Evolutionary conservation across 257 asterid species (phyloP).

Genomic region (Fraxinus anomala): DNA sequence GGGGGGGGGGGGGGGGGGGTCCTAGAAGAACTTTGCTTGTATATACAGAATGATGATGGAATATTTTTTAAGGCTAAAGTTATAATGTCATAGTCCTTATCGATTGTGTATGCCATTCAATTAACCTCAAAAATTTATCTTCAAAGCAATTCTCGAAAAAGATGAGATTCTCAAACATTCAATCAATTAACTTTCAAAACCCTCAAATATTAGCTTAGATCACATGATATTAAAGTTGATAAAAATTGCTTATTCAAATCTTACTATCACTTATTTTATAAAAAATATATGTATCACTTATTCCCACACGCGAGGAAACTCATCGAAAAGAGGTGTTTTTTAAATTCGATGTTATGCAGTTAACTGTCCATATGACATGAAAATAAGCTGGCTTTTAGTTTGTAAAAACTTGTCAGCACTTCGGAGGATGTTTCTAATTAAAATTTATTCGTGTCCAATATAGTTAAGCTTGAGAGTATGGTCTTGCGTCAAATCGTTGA

Average conservation of each 20-base stretch:
- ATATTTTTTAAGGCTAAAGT: slow-evolving; percentile 23
- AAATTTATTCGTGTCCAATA: too few species aligned
- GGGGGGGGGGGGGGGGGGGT: slow-evolving; percentile 17
- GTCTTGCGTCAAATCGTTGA: background rate
- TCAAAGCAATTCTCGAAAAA: background rate
- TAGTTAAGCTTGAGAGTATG: background rate
- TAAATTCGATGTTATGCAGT: too few species aligned
- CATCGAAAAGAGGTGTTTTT: too few species aligned
- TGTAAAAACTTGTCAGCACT: background rate
- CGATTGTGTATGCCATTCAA: slow-evolving; percentile 9
- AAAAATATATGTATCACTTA: too few species aligned
- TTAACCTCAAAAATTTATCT: slow-evolving; percentile 14
- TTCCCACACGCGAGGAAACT: too few species aligned
- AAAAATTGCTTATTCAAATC: too few species aligned
- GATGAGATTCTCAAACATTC: background rate
- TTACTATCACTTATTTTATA: too few species aligned
- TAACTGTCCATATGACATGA: too few species aligned
- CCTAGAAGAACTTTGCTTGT: slow-evolving; percentile 40
- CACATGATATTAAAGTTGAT: too few species aligned
- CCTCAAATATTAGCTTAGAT: too few species aligned
- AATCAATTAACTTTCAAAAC: background rate
- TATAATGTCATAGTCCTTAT: slow-evolving; percentile 43
- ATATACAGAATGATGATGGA: slow-evolving; percentile 28
- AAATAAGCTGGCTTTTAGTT: too few species aligned
- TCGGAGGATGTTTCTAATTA: background rate